Conservation (phyloP, 2,329 filamentous ascomycete species). For the Colletotrichum falcatum region DNA sequence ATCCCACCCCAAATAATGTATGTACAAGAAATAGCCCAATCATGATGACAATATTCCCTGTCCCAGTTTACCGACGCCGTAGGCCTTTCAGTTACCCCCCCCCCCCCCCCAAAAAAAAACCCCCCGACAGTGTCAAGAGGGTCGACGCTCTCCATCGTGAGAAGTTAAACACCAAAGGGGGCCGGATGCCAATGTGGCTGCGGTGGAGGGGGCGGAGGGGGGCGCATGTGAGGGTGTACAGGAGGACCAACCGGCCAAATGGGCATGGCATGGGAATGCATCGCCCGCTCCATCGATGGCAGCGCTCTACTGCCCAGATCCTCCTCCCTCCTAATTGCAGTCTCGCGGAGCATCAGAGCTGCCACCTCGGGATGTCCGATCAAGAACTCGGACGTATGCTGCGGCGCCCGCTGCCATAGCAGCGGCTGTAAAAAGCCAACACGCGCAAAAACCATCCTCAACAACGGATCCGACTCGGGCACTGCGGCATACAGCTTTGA, state of each 20-base stretch:
- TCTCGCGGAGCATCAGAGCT: conserved; percentile 61
- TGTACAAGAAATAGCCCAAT: background rate
- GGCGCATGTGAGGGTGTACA: conserved; percentile 36
- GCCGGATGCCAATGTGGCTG: conserved; percentile 34
- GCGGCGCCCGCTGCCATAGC: conserved; percentile 56
- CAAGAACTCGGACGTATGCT: conserved; percentile 57
- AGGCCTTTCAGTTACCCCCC: background rate
- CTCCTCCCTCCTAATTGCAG: conserved; percentile 56
- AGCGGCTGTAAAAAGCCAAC: conserved; percentile 61
- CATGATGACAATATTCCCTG: background rate
- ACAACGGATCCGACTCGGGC: conserved; percentile 55
- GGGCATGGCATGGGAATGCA: conserved; percentile 19
- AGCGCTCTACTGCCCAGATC: conserved; percentile 51
- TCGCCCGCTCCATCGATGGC: conserved; percentile 57
- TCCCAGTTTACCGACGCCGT: background rate
- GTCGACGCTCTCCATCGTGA: background rate
- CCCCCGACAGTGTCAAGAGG: no score
- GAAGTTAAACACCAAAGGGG: conserved; percentile 14
- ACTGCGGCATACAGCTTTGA: conserved; percentile 57
- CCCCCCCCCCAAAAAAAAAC: no score
- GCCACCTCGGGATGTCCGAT: conserved; percentile 59
- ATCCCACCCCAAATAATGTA: background rate
- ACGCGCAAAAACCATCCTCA: conserved; percentile 62
- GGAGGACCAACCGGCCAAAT: conserved; percentile 28
- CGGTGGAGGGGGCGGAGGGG: conserved; percentile 32